Evolutionary conservation across 2,329 filamentous ascomycete species (phyloP).

Genomic region (Fusarium chlamydosporum): DNA sequence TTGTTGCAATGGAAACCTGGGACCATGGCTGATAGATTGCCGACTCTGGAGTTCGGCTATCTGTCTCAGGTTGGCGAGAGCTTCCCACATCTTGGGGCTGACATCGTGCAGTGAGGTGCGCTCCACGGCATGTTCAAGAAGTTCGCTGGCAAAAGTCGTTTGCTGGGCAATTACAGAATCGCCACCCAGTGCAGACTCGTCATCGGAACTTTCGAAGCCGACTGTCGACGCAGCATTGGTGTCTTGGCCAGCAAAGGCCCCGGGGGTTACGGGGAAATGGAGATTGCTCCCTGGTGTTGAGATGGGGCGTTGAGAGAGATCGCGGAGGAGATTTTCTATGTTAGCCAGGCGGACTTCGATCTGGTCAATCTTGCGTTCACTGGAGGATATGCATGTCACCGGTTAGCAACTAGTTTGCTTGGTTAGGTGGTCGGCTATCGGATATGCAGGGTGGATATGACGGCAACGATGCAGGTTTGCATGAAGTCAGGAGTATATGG

Average conservation of each 20-base stretch:
- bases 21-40: constrained; percentile 58
- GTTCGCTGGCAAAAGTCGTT: constrained; percentile 68
- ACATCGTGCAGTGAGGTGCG: constrained; percentile 62
- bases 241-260: constrained; percentile 38
- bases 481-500: constrained; percentile 1
- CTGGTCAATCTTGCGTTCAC: constrained; percentile 68
- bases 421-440: constrained; percentile 7
- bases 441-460: not conserved
- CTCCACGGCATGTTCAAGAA: constrained; percentile 67
- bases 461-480: constrained; percentile 9
- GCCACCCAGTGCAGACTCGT: constrained; percentile 62
- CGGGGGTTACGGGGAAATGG: constrained; percentile 44
- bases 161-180: constrained; percentile 65
- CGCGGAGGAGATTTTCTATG: constrained; percentile 61
- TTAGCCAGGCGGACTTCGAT: constrained; percentile 62
- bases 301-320: constrained; percentile 52
- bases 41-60: constrained; percentile 67
- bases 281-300: constrained; percentile 46
- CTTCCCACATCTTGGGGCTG: constrained; percentile 67
- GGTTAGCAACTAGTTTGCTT: constrained; percentile 19
- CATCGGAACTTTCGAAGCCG: constrained; percentile 58
- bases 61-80: constrained; percentile 65
- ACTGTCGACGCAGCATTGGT: constrained; percentile 52
- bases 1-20: constrained; percentile 63
- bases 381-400: constrained; percentile 43